Conservation (phyloP, 2,329 filamentous ascomycete species). For the Fusarium kyushuense region DNA sequence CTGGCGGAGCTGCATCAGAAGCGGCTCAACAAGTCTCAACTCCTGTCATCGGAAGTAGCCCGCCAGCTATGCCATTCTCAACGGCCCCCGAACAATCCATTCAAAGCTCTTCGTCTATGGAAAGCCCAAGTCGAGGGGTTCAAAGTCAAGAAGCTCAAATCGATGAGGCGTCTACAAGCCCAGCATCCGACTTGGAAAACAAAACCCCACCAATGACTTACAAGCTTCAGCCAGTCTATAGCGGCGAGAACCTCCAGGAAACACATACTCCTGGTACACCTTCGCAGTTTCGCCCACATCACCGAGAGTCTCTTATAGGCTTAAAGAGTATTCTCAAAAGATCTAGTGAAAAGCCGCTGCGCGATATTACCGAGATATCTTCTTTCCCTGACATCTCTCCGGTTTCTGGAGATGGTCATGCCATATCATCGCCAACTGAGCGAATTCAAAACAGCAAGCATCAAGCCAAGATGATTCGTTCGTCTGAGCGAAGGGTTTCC, state of each 20-base stretch:
- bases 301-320: conserved; percentile 33
- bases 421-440: conserved; percentile 32
- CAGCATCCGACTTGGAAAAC: neutral
- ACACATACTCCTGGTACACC: conserved; percentile 9
- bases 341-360: neutral
- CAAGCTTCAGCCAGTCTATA: conserved; percentile 36
- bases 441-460: conserved; percentile 30
- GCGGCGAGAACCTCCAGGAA: conserved; percentile 20
- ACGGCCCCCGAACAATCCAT: conserved; percentile 10
- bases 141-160: neutral
- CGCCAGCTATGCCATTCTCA: conserved; percentile 6
- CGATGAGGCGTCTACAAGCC: neutral
- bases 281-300: conserved; percentile 34
- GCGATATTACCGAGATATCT: neutral
- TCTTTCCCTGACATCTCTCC: conserved; percentile 9
- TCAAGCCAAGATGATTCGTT: conserved; percentile 21
- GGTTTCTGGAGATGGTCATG: conserved; percentile 10
- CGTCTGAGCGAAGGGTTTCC: conserved; percentile 15
- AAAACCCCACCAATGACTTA: conserved; percentile 8
- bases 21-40: neutral
- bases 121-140: conserved; percentile 15
- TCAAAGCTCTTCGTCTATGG: neutral
- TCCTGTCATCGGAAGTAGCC: neutral
- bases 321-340: conserved; percentile 42
- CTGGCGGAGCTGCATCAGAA: neutral